Evolutionary conservation across 768 basidiomycete genomes (phyloP), one percentile per base, ranked within the genome.

Genomic region (Amanita fuliginea): DNA sequence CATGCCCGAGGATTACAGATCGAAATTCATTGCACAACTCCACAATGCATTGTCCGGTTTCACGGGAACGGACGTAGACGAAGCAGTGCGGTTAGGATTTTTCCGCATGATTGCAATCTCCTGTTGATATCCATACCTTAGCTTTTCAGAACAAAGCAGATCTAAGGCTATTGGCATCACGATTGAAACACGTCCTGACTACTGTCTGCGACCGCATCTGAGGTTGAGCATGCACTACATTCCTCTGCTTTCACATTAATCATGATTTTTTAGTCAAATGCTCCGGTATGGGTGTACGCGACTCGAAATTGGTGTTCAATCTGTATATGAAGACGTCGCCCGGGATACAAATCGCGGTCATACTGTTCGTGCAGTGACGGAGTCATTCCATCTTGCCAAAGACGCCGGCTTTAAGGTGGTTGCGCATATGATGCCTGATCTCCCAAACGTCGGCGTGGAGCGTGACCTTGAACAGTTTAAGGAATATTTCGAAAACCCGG

Each of bases 321-420:
- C 92, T 24, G 95, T 98, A 2, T 99, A 98, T 66, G 95, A 99
- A 71, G 96, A 99, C 61, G 96, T 99, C 22, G 96, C 96, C 11
- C 81, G 96, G 46, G 96, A 99, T 64, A 97, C 96, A 16, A 99
- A 99, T 63, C 86, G 96, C 48, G 96, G 96, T 0, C 96, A 99
- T 66, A 99, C 96, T 21, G 96, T 99, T 44, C 91, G 91, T 47
- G 91, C 95, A 7, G 95, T 97, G 47, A 83, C 89, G 42, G 95
- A 99, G 64, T 89, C 86, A 10, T 99, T 99, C 68, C 95, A 98
- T 60, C 81, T 99, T 58, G 85, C 93, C 16, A 99, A 99, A 64
- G 95, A 99, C 59, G 96, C 95, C 1, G 96, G 96, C 3, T 99
- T 96, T 83, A 99, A 99, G 67, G 94, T 99, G 48, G 96, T 99